phyloP scores from a whole-genome alignment of 2,329 filamentous ascomycete genomes.

The Verticillium zaregamsianum region DNA sequence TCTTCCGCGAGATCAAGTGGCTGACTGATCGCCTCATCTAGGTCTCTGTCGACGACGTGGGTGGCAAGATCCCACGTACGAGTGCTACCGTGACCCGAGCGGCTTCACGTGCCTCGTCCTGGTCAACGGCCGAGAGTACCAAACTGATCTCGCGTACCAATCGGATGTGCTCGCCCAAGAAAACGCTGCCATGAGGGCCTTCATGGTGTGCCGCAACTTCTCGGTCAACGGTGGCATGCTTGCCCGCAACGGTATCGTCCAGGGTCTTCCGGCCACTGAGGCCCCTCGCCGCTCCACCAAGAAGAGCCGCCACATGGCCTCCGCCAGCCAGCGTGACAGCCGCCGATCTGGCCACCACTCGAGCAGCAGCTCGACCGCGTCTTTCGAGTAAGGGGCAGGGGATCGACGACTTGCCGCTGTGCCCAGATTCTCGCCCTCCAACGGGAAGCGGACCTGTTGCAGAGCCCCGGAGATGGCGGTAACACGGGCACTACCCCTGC shows the following conservation, averaged over 20 bases:
- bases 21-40: slow-evolving; percentile 40
- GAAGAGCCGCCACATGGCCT: slow-evolving; percentile 47
- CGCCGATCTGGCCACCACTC: slow-evolving; percentile 54
- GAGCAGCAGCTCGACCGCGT: slow-evolving; percentile 59
- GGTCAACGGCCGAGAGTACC: slow-evolving; percentile 95
- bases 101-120: slow-evolving; percentile 88
- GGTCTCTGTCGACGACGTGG: slow-evolving; percentile 91
- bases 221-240: slow-evolving; percentile 94
- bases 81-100: slow-evolving; percentile 67
- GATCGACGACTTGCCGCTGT: not conserved
- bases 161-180: slow-evolving; percentile 82
- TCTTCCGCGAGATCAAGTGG: slow-evolving; percentile 9
- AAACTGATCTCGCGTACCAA: slow-evolving; percentile 81
- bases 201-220: slow-evolving; percentile 97
- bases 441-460: not conserved
- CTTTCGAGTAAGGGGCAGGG: slow-evolving; percentile 42
- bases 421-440: not conserved
- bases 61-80: slow-evolving; percentile 88
- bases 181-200: slow-evolving; percentile 91
- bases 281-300: slow-evolving; percentile 45
- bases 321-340: slow-evolving; percentile 35
- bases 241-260: slow-evolving; percentile 63
- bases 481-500: not conserved
- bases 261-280: slow-evolving; percentile 56
- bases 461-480: not conserved